phyloP scores from a whole-genome alignment of 2,329 filamentous ascomycete genomes.

The Pseudogymnoascus sp. region DNA sequence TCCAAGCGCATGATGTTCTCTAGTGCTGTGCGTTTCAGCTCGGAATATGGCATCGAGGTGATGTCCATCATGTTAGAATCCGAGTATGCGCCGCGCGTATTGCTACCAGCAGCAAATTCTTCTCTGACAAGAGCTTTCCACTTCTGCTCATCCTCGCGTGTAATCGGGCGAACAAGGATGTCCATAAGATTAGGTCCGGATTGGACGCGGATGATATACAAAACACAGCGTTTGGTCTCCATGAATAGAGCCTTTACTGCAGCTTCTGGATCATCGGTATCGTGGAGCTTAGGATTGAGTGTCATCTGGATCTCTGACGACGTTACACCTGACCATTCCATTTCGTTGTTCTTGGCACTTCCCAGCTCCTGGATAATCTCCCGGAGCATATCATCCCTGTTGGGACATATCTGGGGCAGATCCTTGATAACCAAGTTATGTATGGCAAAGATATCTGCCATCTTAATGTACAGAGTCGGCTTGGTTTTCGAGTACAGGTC shows the following conservation, averaged over 20 bases:
- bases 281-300: slow-evolving; percentile 79
- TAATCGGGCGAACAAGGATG: slow-evolving; percentile 85
- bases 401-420: slow-evolving; percentile 67
- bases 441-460: slow-evolving; percentile 93
- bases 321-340: slow-evolving; percentile 78
- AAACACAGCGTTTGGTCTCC: slow-evolving; percentile 93
- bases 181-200: slow-evolving; percentile 87
- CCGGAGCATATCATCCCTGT: slow-evolving; percentile 76
- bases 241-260: slow-evolving; percentile 90
- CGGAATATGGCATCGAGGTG: slow-evolving; percentile 78
- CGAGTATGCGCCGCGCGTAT: slow-evolving; percentile 78
- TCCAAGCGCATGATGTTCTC: slow-evolving; percentile 92
- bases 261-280: slow-evolving; percentile 86
- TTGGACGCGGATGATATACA: slow-evolving; percentile 97
- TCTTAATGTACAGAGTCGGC: slow-evolving; percentile 98
- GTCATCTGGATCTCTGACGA: slow-evolving; percentile 81
- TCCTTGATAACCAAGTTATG: slow-evolving; percentile 81
- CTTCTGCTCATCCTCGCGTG: slow-evolving; percentile 76
- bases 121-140: slow-evolving; percentile 77
- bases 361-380: slow-evolving; percentile 91
- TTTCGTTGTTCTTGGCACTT: slow-evolving; percentile 93
- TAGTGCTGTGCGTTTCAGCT: slow-evolving; percentile 84
- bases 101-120: slow-evolving; percentile 63
- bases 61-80: slow-evolving; percentile 83
- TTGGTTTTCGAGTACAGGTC: slow-evolving; percentile 94